Conservation (phyloP, 208 protist genomes). For the Acanthamoeba sp. region DNA sequence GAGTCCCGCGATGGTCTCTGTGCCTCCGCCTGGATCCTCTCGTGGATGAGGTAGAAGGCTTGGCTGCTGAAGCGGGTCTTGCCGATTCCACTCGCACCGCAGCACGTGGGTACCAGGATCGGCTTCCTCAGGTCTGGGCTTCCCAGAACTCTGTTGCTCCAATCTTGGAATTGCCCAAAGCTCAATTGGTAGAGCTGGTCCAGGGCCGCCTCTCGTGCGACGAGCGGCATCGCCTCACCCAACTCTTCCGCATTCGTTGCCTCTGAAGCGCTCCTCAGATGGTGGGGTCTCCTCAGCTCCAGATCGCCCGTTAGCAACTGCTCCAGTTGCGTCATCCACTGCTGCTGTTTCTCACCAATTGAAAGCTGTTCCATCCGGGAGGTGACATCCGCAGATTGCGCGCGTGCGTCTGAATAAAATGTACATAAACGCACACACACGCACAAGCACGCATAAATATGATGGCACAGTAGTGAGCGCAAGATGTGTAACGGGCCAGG, state of each 20-base stretch:
- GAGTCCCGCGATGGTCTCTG: background rate
- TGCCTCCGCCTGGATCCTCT: conserved; percentile 18
- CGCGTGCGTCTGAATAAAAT: too few species aligned
- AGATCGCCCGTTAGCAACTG: conserved; percentile 54
- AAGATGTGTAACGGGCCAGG: too few species aligned
- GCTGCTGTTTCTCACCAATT: conserved; percentile 41
- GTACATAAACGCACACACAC: too few species aligned
- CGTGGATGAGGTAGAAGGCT: conserved; percentile 61
- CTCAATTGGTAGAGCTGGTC: conserved; percentile 6
- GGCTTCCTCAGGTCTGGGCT: conserved; percentile 1
- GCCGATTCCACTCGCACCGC: conserved; percentile 63
- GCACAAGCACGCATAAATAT: too few species aligned
- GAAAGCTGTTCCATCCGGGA: conserved; percentile 4
- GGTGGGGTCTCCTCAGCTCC: conserved; percentile 48
- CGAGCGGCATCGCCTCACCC: conserved; percentile 38
- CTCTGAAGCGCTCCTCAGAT: background rate
- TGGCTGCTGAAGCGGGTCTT: conserved; percentile 43
- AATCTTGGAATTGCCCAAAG: background rate
- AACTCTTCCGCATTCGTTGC: conserved; percentile 34
- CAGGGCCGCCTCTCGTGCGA: conserved; percentile 1
- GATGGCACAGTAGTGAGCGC: too few species aligned
- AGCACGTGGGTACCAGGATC: conserved; percentile 33
- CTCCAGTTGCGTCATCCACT: conserved; percentile 66
- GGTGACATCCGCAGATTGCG: too few species aligned
- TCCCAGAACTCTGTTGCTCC: background rate